phyloP scores from a whole-genome alignment of 2,329 filamentous ascomycete genomes.

The Phoma sp. region DNA sequence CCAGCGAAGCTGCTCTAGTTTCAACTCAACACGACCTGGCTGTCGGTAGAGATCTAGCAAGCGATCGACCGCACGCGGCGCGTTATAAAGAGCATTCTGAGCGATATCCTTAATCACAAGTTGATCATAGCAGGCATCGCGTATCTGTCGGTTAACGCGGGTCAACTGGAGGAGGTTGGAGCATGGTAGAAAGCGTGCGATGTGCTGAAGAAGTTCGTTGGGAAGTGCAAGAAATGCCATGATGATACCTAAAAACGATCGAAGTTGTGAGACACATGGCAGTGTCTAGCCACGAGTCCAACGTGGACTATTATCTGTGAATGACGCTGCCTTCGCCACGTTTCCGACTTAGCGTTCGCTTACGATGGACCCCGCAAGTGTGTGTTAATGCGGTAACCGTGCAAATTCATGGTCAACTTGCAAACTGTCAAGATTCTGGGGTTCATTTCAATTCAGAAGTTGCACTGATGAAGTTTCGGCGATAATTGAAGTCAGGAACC shows the following conservation, averaged over 20 bases:
- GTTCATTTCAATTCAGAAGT: too few relatives aligned
- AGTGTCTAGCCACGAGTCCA: background rate
- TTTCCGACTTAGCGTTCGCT: background rate
- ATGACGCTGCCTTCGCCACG: too few relatives aligned
- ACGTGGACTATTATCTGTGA: background rate
- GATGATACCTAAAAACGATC: background rate
- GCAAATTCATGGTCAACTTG: background rate
- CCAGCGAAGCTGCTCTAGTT: conserved; percentile 11
- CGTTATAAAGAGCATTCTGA: conserved; percentile 3
- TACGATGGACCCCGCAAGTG: background rate
- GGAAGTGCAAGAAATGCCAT: conserved; percentile 22
- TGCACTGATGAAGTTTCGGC: too few relatives aligned
- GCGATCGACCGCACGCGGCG: background rate
- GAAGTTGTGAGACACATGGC: background rate
- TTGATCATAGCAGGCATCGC: conserved; percentile 24
- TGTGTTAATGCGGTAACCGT: background rate
- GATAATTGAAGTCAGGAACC: too few relatives aligned
- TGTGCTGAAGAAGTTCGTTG: conserved; percentile 28
- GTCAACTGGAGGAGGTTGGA: conserved; percentile 22
- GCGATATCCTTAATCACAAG: conserved; percentile 26
- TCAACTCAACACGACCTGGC: background rate
- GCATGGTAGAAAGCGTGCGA: conserved; percentile 26
- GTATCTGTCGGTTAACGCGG: conserved; percentile 20
- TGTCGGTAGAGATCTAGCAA: conserved; percentile 2
- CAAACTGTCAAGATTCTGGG: too few relatives aligned